Percentiles rank a stretch among this genome's conserved stretches.
Conservation (phyloP, 139 green algal species). For the Chlorella sp. region DNA sequence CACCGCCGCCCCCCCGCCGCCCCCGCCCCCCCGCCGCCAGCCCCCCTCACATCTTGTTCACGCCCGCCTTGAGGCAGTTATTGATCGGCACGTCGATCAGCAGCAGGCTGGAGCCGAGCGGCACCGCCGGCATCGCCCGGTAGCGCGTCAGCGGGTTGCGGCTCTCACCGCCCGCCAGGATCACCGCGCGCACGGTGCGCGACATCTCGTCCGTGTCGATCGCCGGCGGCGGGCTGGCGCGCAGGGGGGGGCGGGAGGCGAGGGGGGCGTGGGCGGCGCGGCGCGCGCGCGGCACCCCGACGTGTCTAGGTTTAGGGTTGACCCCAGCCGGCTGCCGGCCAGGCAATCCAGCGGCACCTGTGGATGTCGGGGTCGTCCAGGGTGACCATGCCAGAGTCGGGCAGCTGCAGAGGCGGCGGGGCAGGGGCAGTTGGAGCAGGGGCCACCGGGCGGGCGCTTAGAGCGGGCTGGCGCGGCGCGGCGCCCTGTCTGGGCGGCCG, state of each 20-base stretch:
- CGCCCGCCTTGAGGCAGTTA: slow-evolving; percentile 58
- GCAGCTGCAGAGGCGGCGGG: too few species aligned
- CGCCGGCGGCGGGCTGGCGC: not conserved
- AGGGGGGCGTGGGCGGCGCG: not conserved
- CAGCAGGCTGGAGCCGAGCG: slow-evolving; percentile 47
- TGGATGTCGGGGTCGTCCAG: too few species aligned
- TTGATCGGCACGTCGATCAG: slow-evolving; percentile 63
- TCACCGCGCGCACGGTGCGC: slow-evolving; percentile 42
- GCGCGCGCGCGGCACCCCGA: too few species aligned
- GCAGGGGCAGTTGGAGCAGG: too few species aligned
- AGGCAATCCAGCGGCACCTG: too few species aligned
- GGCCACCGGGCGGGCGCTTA: too few species aligned
- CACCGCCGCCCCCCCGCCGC: not conserved
- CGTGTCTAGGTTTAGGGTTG: too few species aligned
- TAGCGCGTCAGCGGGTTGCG: slow-evolving; percentile 54
- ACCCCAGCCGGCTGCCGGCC: too few species aligned
- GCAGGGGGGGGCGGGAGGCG: not conserved
- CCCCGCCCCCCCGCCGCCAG: not conserved
- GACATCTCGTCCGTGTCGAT: slow-evolving; percentile 29
- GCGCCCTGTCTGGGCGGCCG: too few species aligned
- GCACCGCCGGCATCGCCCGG: slow-evolving; percentile 57
- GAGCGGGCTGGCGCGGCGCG: too few species aligned
- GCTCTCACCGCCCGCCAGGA: slow-evolving; percentile 56
- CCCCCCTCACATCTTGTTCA: slow-evolving; percentile 60
- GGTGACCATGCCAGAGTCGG: too few species aligned